Base-by-base conservation (phyloP, 1,284 basidiomycete species). In the Puccinia hordei region DNA sequence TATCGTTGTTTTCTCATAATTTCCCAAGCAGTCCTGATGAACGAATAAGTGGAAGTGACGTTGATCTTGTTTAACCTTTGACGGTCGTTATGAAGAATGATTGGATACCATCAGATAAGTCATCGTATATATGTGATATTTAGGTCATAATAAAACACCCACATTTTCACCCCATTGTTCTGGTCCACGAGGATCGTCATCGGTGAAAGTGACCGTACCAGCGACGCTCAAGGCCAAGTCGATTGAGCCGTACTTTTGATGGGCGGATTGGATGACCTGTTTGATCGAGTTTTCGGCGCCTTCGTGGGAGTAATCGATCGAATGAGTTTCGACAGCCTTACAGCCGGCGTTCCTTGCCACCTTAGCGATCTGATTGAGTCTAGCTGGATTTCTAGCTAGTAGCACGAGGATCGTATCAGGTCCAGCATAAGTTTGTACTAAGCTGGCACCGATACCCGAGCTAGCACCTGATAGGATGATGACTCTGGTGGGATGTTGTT, bases 21-120 rank as follows among this genome's bases (percentile, higher is more conserved):
- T 46, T 80, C 78, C 78, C 78, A 80, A 53, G 69, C 41, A 2
- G 55, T 41, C 78, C 73, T 73, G 57, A 80, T 73, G 51, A 80
- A 80, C n/a, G 71, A 44, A 51, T 73, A 63, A 49, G 69, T 65
- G 15, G 71, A 73, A 13, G 33, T 30, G n/a, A 80, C 59, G 24
- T 80, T 80, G 46, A 80, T 59, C 44, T 73, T 46, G 13, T 12
- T 80, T 24, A 73, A 80, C 49, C 69, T 73, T 61, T 80, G 17
- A 68, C 78, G 27, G 68, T 79, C 77, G 72, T 35, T 10, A 61
- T 17, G 10, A n/a, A n/a, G n/a, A n/a, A n/a, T n/a, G n/a, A n/a
- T n/a, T n/a, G n/a, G n/a, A n/a, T n/a, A n/a, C n/a, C n/a, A n/a
- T n/a, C n/a, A n/a, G n/a, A n/a, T n/a, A n/a, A n/a, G n/a, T n/a